A percentile compares a stretch with the other conserved stretches of the same genome.
These are phyloP conservation scores for Rhodotorula babjevae DNA, from an alignment of 768 basidiomycete genomes.

Conservation along the genomic window DNA sequence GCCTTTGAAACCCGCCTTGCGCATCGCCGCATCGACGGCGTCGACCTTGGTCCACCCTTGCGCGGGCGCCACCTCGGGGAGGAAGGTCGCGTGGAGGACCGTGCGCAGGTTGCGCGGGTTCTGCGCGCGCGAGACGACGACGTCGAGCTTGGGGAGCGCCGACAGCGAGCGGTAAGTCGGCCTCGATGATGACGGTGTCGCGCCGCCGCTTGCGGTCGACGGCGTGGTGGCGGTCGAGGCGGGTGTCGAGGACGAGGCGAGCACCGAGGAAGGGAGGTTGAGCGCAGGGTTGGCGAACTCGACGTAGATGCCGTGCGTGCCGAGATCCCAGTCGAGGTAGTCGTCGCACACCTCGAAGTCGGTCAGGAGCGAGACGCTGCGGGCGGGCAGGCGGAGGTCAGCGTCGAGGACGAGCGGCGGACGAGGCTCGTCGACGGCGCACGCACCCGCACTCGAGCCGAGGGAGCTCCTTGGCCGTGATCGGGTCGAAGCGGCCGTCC, in stretches of 20 bases:
- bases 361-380: slow-evolving; percentile 84
- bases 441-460: slow-evolving; percentile 80
- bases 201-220: slow-evolving; percentile 45
- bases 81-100: slow-evolving; percentile 75
- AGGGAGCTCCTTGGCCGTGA: slow-evolving; percentile 69
- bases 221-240: slow-evolving; percentile 46
- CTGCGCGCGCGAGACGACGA: slow-evolving; percentile 2
- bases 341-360: slow-evolving; percentile 78
- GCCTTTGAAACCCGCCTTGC: slow-evolving; percentile 86
- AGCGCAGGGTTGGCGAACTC: slow-evolving; percentile 74
- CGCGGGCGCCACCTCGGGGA: slow-evolving; percentile 84
- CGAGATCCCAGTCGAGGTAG: slow-evolving; percentile 90
- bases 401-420: no score
- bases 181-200: slow-evolving; percentile 53
- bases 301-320: slow-evolving; percentile 85
- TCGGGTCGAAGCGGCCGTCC: slow-evolving; percentile 75
- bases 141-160: slow-evolving; percentile 20
- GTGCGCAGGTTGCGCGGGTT: slow-evolving; percentile 50
- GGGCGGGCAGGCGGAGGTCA: background rate
- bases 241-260: slow-evolving; percentile 49
- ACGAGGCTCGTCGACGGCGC: no score
- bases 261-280: slow-evolving; percentile 46
- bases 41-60: slow-evolving; percentile 92
- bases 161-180: slow-evolving; percentile 44
- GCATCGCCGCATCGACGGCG: slow-evolving; percentile 82